Conservation (phyloP, 495 filamentous ascomycete species). For the Pyrenula massariospora region DNA sequence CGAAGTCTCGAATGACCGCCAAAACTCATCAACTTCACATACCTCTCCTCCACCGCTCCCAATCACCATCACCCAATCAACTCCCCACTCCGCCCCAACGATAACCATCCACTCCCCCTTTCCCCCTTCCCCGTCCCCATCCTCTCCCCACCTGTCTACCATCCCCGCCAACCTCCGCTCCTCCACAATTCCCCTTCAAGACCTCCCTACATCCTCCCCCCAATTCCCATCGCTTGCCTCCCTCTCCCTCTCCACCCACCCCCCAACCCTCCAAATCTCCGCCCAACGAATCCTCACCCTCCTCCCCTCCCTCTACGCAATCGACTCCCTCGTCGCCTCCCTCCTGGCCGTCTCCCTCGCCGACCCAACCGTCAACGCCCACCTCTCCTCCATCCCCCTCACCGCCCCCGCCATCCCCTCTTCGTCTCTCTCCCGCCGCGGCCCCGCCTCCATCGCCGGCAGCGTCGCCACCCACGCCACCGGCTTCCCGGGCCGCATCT, state of each 20-base stretch:
- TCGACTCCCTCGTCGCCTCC: constrained; percentile 63
- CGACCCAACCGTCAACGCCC: constrained; percentile 35
- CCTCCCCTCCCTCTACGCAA: constrained; percentile 52
- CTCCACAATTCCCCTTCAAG: constrained; percentile 30
- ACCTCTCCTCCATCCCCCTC: constrained; percentile 23
- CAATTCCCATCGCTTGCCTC: constrained; percentile 36
- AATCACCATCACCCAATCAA: constrained; percentile 28
- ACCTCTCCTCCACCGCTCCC: constrained; percentile 13
- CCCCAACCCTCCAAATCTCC: constrained; percentile 28
- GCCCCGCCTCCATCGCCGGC: neutral
- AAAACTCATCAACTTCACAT: constrained; percentile 34
- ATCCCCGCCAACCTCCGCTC: constrained; percentile 28
- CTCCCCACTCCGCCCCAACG: constrained; percentile 7
- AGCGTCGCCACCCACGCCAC: neutral
- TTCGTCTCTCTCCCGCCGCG: neutral
- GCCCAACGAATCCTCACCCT: constrained; percentile 27
- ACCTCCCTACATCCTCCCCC: constrained; percentile 24
- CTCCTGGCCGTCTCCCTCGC: constrained; percentile 56
- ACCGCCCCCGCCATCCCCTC: constrained; percentile 4
- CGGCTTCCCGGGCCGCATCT: constrained; percentile 18
- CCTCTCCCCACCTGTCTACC: constrained; percentile 21
- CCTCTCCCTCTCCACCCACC: constrained; percentile 34
- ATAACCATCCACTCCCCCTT: constrained; percentile 22
- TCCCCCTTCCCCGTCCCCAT: constrained; percentile 28
- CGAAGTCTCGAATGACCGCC: constrained; percentile 30